These are phyloP conservation scores for Papiliotrema terrestris DNA, from an alignment of 1,284 basidiomycete genomes.

Conservation along the genomic window DNA sequence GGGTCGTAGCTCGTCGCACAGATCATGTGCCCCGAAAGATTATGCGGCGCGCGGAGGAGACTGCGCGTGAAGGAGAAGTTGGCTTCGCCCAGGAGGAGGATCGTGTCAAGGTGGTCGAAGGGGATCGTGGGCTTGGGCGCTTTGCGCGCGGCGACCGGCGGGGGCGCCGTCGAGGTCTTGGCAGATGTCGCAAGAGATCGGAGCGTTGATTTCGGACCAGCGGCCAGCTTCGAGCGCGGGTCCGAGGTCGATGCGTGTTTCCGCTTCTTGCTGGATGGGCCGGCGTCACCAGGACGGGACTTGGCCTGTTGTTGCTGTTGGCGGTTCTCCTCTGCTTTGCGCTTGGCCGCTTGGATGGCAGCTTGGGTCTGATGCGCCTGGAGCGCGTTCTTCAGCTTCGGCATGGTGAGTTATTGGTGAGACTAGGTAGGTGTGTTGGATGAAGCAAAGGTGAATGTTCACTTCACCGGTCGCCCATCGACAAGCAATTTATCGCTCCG, in stretches of 20 bases:
- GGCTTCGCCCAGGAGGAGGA: constrained; percentile 87
- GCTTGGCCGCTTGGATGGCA: constrained; percentile 4
- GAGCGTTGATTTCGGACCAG: no score
- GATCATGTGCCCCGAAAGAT: constrained; percentile 64
- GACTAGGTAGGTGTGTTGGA: no score
- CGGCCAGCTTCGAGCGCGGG: no score
- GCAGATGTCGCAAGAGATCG: no score
- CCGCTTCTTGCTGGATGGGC: constrained; percentile 18
- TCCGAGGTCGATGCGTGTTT: no score
- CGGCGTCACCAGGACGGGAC: constrained; percentile 8
- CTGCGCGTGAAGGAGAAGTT: constrained; percentile 91
- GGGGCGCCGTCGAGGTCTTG: no score
- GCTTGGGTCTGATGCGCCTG: constrained; percentile 21
- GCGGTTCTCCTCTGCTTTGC: constrained; percentile 7
- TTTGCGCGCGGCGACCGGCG: neutral
- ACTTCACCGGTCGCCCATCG: no score
- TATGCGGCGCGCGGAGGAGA: constrained; percentile 58
- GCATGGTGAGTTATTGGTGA: constrained; percentile 11
- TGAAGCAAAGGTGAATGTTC: no score
- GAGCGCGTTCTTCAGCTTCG: constrained; percentile 31
- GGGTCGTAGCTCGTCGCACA: constrained; percentile 86
- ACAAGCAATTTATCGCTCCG: no score
- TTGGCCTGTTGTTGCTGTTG: neutral
- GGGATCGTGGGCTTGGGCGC: constrained; percentile 54
- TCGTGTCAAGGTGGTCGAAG: constrained; percentile 67